Base-by-base conservation (phyloP, 1,139 yeast genomes). In the Lodderomyces theae region DNA sequence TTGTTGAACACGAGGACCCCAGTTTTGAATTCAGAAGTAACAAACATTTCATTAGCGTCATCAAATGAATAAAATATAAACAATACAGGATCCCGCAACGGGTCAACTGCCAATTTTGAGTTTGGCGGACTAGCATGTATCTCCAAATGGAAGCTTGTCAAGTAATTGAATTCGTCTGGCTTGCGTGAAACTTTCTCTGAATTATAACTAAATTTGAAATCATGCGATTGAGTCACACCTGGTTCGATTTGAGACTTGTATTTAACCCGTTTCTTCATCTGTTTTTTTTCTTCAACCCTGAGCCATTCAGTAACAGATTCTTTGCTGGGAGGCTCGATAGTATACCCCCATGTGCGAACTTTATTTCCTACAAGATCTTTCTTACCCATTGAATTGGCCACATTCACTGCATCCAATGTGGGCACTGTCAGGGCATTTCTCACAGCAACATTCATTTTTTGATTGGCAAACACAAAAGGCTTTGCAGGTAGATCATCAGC, bases 401-500 rank as follows among this genome's bases (percentile, higher is more conserved):
- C 31, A 19, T 45, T 18, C 7, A 58, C 50, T 38, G 54, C 41
- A 4, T 49, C 48, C 13, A 57, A 39, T 2, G 39, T 39, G 3
- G 49, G 49, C 1, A 54, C 30, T 22, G 42, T 39, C 1, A 43
- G 41, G 2, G 49, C 51, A 33, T 56, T 54, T 9, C 46, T 42
- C 5, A 56, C 51, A 0, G 73, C 71, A 2, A 81, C 59, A 1
- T 56, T 63, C 46, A 81, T 80, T 48, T 75, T 78, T 44, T 73
- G 78, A 16, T 89, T 89, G 0, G 90, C 89, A 60, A 80, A 82
- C 2, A 77, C 60, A 44, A 82, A 71, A 0, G 94, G 82, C 21
- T 64, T 66, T 1, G 60, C 40, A 1, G 83, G 82, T 4, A 77
- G 64, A 48, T 85, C 86, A 1, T 57, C 54, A 0, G 65, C 58